Base-by-base conservation (phyloP, 352 stramenopile species). In the Blastocystis sp. region DNA sequence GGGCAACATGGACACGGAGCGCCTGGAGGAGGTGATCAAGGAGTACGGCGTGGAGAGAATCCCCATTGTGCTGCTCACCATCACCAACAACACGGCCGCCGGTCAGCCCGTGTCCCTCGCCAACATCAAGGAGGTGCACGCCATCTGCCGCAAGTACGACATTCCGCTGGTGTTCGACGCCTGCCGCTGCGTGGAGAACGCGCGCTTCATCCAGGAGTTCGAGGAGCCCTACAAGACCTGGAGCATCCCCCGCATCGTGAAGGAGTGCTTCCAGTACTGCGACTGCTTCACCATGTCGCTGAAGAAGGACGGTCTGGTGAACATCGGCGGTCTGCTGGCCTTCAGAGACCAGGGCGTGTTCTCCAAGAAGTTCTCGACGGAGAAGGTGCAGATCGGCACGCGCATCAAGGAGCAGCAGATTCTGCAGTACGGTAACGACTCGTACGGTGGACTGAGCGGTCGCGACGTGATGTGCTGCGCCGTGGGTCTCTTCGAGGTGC, bases 251-350 rank as follows among this genome's bases (percentile, higher is more conserved):
- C 63, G 45, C 35, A 89, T 89, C 26, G 3, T 89, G 21, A 74
- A 89, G 67, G 79, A 89, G 67, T 80, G 63, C 55, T 89, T 89
- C 67, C 41, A 77, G 63, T 80, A 89, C 60, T 35, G 26, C 21
- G 79, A 89, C 37, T 29, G 26, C 62, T 89, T 89, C 67, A 89
- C 79, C 29, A 89, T 89, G 79, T 89, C 79, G 13, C 79, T 89
- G 67, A 89, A 89, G 79, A 89, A 89, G 79, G 79, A 89, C 60
- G 79, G 79, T 89, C 79, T 89, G 45, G 79, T 89, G 45, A 89
- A 89, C 50, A 89, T 89, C 50, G 79, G 79, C 55, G 79, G 79
- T 89, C 29, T 89, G 29, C 67, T 89, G 2, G 79, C 79, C 39
- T 89, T 89, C 67, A 79, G 79, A 79, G 79, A 89, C 29, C 63